A percentile compares a stretch with the other conserved stretches of the same genome.
These are phyloP conservation scores for Thuidium tamariscinum DNA, from an alignment of 225 moss, liverwort and hornwort genomes.

Conservation along the genomic window DNA sequence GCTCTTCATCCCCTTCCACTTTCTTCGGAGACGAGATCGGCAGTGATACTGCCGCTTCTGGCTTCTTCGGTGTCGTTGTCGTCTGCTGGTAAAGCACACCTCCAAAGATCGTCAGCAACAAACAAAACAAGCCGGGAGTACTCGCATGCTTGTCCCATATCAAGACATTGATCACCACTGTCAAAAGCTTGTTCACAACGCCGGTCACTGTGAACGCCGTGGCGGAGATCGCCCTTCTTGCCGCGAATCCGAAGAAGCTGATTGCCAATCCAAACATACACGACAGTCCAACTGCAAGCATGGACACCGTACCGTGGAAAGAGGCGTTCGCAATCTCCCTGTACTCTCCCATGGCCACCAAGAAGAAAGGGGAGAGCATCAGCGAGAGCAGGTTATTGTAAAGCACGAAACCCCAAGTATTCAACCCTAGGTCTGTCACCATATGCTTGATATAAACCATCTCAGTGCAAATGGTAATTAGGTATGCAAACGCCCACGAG, in stretches of 20 bases:
- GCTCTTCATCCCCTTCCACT: constrained; percentile 29
- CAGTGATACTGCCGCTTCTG: background rate
- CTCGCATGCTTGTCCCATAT: constrained; percentile 67
- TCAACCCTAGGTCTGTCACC: constrained; percentile 43
- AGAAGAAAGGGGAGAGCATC: constrained; percentile 44
- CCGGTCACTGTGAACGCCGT: constrained; percentile 57
- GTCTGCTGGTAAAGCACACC: constrained; percentile 59
- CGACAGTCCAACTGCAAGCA: constrained; percentile 24
- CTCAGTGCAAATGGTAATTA: constrained; percentile 43
- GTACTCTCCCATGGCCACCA: constrained; percentile 37
- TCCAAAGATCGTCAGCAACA: constrained; percentile 40
- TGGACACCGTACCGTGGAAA: background rate
- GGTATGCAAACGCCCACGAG: constrained; percentile 47
- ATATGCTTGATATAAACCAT: constrained; percentile 69
- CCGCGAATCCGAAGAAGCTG: constrained; percentile 59
- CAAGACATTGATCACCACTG: constrained; percentile 56
- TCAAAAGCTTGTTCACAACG: constrained; percentile 59
- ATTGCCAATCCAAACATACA: constrained; percentile 49
- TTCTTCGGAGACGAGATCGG: background rate
- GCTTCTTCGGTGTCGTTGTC: background rate
- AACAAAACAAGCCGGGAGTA: constrained; percentile 22
- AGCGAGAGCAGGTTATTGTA: constrained; percentile 47
- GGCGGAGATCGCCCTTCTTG: constrained; percentile 46
- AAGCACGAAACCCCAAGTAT: constrained; percentile 56
- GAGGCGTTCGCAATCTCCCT: constrained; percentile 13